These are phyloP conservation scores for Fusarium denticulatum DNA, from an alignment of 2,329 filamentous ascomycete species.

Conservation along the genomic window DNA sequence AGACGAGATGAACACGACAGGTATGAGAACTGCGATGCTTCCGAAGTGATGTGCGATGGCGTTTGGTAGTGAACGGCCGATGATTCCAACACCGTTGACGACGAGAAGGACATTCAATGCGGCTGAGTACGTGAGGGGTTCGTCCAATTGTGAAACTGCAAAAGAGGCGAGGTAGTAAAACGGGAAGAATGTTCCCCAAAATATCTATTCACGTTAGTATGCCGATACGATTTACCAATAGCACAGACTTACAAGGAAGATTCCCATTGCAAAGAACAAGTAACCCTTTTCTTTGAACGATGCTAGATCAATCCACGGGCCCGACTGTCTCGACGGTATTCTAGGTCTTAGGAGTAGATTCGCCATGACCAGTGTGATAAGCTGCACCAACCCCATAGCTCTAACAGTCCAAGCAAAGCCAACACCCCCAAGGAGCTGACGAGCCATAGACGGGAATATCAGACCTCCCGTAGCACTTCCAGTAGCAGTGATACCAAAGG, in stretches of 20 bases:
- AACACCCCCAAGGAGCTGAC: not conserved
- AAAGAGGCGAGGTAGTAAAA: conserved; percentile 10
- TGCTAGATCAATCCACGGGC: conserved; percentile 4
- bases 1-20: not conserved
- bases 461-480: not conserved
- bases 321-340: not conserved
- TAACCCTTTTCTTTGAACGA: conserved; percentile 5
- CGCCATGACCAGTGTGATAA: not conserved
- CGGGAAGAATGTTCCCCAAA: conserved; percentile 7
- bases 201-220: not conserved
- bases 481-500: not conserved
- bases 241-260: not conserved
- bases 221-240: not conserved
- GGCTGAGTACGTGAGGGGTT: not conserved
- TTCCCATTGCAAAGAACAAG: conserved; percentile 9
- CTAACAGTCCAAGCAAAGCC: not conserved
- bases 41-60: not conserved
- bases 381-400: not conserved
- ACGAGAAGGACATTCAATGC: not conserved
- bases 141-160: not conserved
- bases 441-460: not conserved
- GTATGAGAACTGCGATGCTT: not conserved
- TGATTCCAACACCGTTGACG: conserved; percentile 1
- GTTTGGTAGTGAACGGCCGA: conserved; percentile 1
- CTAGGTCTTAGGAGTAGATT: not conserved